Evolutionary conservation across 306 rosid species (phyloP), one percentile per base, ranked within the genome.

Genomic region (Geum urbanum): DNA sequence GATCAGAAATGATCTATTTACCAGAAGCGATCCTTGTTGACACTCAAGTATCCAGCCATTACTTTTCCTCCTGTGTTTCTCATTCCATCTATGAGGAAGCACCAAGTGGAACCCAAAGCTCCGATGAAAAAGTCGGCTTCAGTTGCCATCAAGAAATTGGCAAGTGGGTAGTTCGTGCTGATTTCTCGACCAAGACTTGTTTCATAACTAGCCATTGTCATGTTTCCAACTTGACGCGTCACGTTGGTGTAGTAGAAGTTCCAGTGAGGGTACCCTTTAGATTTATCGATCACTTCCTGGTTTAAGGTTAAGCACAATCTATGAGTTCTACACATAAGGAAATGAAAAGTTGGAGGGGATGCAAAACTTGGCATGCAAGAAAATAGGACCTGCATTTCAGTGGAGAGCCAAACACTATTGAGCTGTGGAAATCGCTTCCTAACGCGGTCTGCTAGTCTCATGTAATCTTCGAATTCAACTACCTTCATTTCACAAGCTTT

Each of bases 71-170:
- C 99, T 0, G 99, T 91, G 45, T 87, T 94, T 78, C 97, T 91
- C 99, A 94, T 94, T 67, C 97, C 99, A 77, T 94, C 99, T 54
- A 88, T 87, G 9, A 94, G 96, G 47, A 62, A 90, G 47, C 92
- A 94, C 99, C 99, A 94, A 16, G 95, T 84, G 14, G 99, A 94
- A 41, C 99, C 99, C 89, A 94, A 59, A 37, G 90, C 96, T 71
- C 99, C 99, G 68, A 88, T 74, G 48, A 85, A 91, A 60, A 87
- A 91, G 75, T 94, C 99, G 5, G 99, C 89, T 22, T 91, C 97
- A 4, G 84, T 72, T 27, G 97, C 99, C 96, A 94, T 88, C 86
- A 94, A 85, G 91, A 94, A 91, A 78, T 94, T 94, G 32, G 87
- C 96, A 14, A 94, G 76, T 22, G 99, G 96, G 74, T 94, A 84